Percentiles rank a stretch among this genome's conserved stretches.
Evolutionary conservation across 805 yeast species (phyloP).

Genomic region (Candida krabiensis): DNA sequence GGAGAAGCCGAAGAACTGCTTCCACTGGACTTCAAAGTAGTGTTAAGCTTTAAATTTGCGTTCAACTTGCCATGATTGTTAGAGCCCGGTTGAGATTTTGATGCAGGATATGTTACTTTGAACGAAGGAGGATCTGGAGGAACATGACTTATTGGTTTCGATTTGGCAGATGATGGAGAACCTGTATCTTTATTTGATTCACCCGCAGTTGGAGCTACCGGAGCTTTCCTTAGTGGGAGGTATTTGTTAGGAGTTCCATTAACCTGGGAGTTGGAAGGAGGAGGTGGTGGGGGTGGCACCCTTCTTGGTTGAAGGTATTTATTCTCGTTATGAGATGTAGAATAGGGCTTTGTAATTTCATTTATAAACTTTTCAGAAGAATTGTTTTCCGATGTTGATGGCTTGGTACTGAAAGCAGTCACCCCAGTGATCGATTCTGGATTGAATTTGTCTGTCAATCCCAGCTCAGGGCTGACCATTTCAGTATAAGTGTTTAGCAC

Average conservation of each 20-base stretch:
- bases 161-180: slow-evolving; percentile 10
- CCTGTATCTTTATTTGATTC: slow-evolving; percentile 5
- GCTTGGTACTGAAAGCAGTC: slow-evolving; percentile 10
- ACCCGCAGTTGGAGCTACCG: slow-evolving; percentile 35
- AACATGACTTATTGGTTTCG: slow-evolving; percentile 24
- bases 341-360: slow-evolving; percentile 35
- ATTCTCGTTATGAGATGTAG: slow-evolving; percentile 16
- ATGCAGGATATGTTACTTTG: slow-evolving; percentile 5
- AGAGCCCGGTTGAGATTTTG: too few species aligned
- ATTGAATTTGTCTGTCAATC: slow-evolving; percentile 28
- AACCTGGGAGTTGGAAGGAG: slow-evolving; percentile 8
- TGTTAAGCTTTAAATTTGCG: slow-evolving; percentile 19
- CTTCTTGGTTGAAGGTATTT: slow-evolving; percentile 34
- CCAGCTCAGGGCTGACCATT: slow-evolving; percentile 41
- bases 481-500: slow-evolving; percentile 53
- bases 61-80: slow-evolving; percentile 13
- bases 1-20: slow-evolving; percentile 7
- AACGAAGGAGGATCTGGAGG: slow-evolving; percentile 27
- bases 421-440: slow-evolving; percentile 6
- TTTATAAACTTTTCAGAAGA: slow-evolving; percentile 19
- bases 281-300: slow-evolving; percentile 38
- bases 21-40: slow-evolving; percentile 10
- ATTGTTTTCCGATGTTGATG: slow-evolving; percentile 4
- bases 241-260: slow-evolving; percentile 10
- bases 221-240: slow-evolving; percentile 43